Conservation (phyloP, 306 rosid genomes). For the Elaeagnus macrophylla region DNA sequence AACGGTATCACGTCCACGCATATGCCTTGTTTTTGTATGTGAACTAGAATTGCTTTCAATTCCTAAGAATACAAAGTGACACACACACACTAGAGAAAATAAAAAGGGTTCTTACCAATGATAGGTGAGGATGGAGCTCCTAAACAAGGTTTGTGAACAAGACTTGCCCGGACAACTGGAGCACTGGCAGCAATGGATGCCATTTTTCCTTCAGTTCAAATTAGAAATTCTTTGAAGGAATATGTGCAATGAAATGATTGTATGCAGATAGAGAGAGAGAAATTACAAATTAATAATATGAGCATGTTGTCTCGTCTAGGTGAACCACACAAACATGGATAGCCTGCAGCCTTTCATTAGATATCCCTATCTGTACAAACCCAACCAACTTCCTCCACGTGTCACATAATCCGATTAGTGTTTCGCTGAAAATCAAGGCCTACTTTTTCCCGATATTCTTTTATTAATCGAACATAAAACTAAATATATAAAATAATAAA, state of each 20-base stretch:
- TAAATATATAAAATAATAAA: too few relatives aligned
- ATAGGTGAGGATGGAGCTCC: slow-evolving; percentile 47
- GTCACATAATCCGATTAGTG: slow-evolving; percentile 30
- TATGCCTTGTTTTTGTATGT: too few relatives aligned
- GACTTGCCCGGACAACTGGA: slow-evolving; percentile 37
- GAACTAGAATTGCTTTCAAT: too few relatives aligned
- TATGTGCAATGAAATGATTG: slow-evolving; percentile 12
- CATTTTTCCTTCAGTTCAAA: slow-evolving; percentile 34
- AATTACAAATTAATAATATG: slow-evolving; percentile 27
- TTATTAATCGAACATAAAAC: too few relatives aligned
- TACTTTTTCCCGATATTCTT: too few relatives aligned
- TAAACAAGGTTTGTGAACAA: slow-evolving; percentile 42
- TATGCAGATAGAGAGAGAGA: background rate
- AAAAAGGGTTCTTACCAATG: slow-evolving; percentile 39
- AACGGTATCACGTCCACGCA: too few relatives aligned
- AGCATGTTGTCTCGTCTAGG: slow-evolving; percentile 10
- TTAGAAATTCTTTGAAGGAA: slow-evolving; percentile 13
- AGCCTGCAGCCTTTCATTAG: slow-evolving; percentile 31
- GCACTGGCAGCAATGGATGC: slow-evolving; percentile 62
- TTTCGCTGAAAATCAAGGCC: background rate
- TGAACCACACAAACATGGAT: slow-evolving; percentile 53
- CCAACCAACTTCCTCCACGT: slow-evolving; percentile 50
- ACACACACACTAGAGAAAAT: background rate
- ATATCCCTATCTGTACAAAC: slow-evolving; percentile 44
- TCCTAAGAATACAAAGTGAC: too few relatives aligned